Evolutionary conservation across 441 rosid genomes (phyloP).

Genomic region (Mallotus repandus): DNA sequence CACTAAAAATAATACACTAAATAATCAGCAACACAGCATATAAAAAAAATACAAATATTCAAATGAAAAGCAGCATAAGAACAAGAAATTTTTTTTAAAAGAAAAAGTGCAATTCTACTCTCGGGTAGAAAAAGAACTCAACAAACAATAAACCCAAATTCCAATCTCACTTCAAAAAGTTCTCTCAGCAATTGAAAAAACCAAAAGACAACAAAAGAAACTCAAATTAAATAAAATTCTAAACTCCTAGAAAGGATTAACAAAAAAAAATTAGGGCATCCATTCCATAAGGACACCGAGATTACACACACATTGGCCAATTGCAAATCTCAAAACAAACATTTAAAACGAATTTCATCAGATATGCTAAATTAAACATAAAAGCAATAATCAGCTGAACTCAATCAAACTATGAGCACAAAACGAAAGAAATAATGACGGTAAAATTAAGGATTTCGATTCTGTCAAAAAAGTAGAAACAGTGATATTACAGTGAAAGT

Average conservation of each 20-base stretch:
- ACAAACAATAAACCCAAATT: too few species aligned
- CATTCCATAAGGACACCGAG: neutral
- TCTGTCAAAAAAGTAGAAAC: neutral
- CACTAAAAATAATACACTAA: constrained; percentile 29
- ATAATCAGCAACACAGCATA: constrained; percentile 5
- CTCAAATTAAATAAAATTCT: neutral
- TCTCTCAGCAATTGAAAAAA: neutral
- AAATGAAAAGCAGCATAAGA: neutral
- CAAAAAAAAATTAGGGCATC: neutral
- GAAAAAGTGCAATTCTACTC: too few species aligned
- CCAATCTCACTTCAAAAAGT: neutral
- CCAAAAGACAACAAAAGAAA: too few species aligned
- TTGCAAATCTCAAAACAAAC: neutral
- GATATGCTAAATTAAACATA: neutral
- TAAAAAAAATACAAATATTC: neutral
- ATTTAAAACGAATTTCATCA: neutral
- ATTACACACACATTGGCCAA: neutral
- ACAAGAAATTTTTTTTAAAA: neutral
- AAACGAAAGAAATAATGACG: neutral
- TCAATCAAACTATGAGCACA: constrained; percentile 1
- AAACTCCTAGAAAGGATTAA: neutral
- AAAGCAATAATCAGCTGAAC: neutral
- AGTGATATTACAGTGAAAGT: neutral
- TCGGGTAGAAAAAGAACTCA: too few species aligned
- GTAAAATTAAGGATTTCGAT: neutral